Conservation (phyloP, 1,284 basidiomycete genomes). For the Ceratobasidium sp. region DNA sequence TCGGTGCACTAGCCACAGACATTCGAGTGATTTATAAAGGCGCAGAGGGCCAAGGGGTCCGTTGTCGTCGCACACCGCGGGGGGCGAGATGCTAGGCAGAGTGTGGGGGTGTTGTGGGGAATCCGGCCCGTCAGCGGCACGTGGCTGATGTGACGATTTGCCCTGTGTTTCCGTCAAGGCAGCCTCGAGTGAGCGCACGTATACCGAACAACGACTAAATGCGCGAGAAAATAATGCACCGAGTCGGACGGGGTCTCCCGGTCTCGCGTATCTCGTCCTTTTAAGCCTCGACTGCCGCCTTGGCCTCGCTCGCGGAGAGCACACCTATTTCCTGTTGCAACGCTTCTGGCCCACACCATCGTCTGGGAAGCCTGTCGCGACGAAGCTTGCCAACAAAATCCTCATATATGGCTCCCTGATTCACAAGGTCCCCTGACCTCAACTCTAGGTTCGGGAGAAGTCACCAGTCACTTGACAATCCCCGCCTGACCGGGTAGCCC, state of each 20-base stretch:
- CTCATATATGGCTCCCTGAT: slow-evolving; percentile 35
- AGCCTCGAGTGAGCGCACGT: neutral
- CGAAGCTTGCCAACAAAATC: slow-evolving; percentile 37
- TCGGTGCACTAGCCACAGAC: slow-evolving; percentile 34
- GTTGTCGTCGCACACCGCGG: slow-evolving; percentile 11
- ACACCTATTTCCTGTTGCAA: slow-evolving; percentile 36
- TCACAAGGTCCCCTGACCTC: slow-evolving; percentile 40
- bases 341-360: slow-evolving; percentile 36
- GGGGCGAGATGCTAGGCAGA: slow-evolving; percentile 4
- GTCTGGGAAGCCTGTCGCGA: slow-evolving; percentile 38
- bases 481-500: slow-evolving; percentile 38
- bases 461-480: slow-evolving; percentile 41
- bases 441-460: slow-evolving; percentile 30
- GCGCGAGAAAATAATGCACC: slow-evolving; percentile 22
- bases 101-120: slow-evolving; percentile 31
- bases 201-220: slow-evolving; percentile 43
- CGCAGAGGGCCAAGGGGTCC: neutral
- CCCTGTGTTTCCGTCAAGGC: slow-evolving; percentile 9
- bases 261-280: slow-evolving; percentile 26
- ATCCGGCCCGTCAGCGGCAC: slow-evolving; percentile 24
- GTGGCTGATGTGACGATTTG: slow-evolving; percentile 15
- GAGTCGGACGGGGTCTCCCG: slow-evolving; percentile 25
- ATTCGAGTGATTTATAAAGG: slow-evolving; percentile 2
- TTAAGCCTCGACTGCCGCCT: slow-evolving; percentile 31
- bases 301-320: slow-evolving; percentile 22